Percentiles rank a stretch among this genome's conserved stretches.
Evolutionary conservation across 352 stramenopile genomes (phyloP).

Genomic region (Globisporangium barbulae): DNA sequence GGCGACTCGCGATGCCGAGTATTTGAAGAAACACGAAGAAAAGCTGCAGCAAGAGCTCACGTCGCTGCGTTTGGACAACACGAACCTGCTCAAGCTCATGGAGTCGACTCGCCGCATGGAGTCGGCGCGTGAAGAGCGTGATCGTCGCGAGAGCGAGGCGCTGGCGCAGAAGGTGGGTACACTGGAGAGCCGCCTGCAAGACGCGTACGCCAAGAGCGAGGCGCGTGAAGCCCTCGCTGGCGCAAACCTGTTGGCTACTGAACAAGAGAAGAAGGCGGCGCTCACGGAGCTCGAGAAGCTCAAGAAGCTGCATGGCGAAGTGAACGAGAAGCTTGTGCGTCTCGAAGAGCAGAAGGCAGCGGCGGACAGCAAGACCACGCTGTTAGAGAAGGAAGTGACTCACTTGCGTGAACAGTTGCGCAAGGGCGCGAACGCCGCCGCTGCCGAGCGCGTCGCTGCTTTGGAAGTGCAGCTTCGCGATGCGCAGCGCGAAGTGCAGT

Average conservation of each 20-base stretch:
- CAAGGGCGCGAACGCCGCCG: constrained; percentile 58
- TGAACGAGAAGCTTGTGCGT: constrained; percentile 44
- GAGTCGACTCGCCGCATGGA: constrained; percentile 73
- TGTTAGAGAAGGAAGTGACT: constrained; percentile 60
- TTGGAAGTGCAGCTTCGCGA: constrained; percentile 64
- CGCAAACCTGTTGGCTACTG: constrained; percentile 38
- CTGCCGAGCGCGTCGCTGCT: constrained; percentile 52
- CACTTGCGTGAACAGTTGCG: constrained; percentile 54
- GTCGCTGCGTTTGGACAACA: constrained; percentile 63
- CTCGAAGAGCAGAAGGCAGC: constrained; percentile 53
- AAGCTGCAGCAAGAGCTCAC: constrained; percentile 58
- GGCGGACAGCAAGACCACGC: constrained; percentile 33
- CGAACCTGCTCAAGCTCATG: constrained; percentile 80
- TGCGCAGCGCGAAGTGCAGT: constrained; percentile 54
- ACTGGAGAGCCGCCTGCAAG: constrained; percentile 56
- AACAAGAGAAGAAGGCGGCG: constrained; percentile 62
- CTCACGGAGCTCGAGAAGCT: constrained; percentile 35
- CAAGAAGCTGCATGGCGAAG: constrained; percentile 28
- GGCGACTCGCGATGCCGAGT: constrained; percentile 38
- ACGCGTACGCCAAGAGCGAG: constrained; percentile 62
- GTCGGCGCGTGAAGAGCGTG: constrained; percentile 47
- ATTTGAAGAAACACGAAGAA: constrained; percentile 60
- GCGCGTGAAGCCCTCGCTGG: constrained; percentile 45
- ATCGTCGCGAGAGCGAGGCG: constrained; percentile 42
- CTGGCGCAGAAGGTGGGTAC: constrained; percentile 43